Percentiles rank a stretch among this genome's conserved stretches.
Conservation (phyloP, 495 filamentous ascomycete genomes). For the Pseudoneurospora amorphoporcata region DNA sequence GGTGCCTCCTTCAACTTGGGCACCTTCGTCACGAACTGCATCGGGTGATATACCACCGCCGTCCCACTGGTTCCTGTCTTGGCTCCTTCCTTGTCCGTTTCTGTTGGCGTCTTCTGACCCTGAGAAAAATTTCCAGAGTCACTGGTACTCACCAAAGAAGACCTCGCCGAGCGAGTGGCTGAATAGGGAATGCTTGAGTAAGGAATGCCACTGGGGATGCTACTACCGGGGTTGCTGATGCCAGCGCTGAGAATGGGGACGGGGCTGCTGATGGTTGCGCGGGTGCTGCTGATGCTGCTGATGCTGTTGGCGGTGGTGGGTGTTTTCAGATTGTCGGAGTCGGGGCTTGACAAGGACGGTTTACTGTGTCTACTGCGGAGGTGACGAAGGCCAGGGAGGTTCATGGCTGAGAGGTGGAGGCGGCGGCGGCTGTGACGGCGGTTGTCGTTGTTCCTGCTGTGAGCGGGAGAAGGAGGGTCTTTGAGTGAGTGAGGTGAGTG, state of each 20-base stretch:
- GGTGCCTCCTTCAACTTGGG: background rate
- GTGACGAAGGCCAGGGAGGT: background rate
- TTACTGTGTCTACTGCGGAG: background rate
- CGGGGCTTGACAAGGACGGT: background rate
- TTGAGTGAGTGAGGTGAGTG: background rate
- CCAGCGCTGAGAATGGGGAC: background rate
- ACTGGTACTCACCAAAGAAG: background rate
- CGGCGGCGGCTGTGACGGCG: background rate
- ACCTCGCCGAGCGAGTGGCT: background rate
- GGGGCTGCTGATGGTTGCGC: background rate
- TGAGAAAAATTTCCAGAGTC: background rate
- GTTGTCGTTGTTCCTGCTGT: background rate
- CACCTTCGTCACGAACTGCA: background rate
- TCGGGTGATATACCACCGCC: background rate
- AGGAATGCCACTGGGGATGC: background rate
- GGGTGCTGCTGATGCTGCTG: background rate
- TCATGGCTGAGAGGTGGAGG: background rate
- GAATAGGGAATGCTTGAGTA: background rate
- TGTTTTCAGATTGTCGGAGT: background rate
- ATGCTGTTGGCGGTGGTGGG: background rate
- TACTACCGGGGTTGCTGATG: background rate
- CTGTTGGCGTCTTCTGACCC: background rate
- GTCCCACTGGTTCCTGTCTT: background rate
- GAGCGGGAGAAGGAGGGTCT: background rate
- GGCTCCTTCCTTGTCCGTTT: background rate